A percentile compares a stretch with the other conserved stretches of the same genome.
These are phyloP conservation scores for Tolypocladium endophyticum DNA, from an alignment of 2,329 filamentous ascomycete species.

Conservation along the genomic window DNA sequence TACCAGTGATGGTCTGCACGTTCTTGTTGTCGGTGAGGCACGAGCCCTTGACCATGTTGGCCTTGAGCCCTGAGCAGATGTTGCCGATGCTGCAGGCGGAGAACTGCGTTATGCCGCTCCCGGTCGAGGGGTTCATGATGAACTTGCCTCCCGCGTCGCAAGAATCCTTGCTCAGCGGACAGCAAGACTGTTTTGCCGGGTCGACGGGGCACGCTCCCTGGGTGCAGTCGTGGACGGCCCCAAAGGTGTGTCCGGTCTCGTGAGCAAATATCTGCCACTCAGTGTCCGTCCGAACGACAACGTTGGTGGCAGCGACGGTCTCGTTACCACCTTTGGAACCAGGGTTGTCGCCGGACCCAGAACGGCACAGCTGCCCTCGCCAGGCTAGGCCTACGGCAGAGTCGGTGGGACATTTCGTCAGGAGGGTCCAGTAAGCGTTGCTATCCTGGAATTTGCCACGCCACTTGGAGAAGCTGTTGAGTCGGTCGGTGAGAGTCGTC, in stretches of 20 bases:
- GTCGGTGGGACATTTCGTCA: constrained; percentile 72
- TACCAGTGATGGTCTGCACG: constrained; percentile 69
- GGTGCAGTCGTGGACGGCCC: constrained; percentile 89
- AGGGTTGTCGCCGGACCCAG: constrained; percentile 43
- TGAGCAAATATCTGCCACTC: constrained; percentile 97
- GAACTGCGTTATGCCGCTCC: constrained; percentile 62
- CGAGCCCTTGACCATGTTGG: constrained; percentile 56
- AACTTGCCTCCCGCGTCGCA: constrained; percentile 73
- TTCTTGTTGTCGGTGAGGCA: constrained; percentile 83
- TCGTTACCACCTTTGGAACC: constrained; percentile 44
- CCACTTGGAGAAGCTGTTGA: constrained; percentile 86
- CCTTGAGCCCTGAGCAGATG: constrained; percentile 77
- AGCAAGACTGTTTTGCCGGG: constrained; percentile 51
- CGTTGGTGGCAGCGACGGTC: constrained; percentile 76
- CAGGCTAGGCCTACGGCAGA: constrained; percentile 86
- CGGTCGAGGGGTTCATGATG: constrained; percentile 94
- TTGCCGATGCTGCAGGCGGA: constrained; percentile 87
- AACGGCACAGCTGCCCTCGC: constrained; percentile 75
- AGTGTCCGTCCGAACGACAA: constrained; percentile 70
- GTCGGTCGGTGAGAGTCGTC: constrained; percentile 59
- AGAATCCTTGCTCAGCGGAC: constrained; percentile 54
- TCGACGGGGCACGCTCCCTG: constrained; percentile 56
- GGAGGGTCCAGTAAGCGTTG: constrained; percentile 88
- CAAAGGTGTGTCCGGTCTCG: constrained; percentile 89
- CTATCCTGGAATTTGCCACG: constrained; percentile 64